These are phyloP conservation scores for Theobroma grandiflorum DNA, from an alignment of 441 rosid species.

Conservation along the genomic window DNA sequence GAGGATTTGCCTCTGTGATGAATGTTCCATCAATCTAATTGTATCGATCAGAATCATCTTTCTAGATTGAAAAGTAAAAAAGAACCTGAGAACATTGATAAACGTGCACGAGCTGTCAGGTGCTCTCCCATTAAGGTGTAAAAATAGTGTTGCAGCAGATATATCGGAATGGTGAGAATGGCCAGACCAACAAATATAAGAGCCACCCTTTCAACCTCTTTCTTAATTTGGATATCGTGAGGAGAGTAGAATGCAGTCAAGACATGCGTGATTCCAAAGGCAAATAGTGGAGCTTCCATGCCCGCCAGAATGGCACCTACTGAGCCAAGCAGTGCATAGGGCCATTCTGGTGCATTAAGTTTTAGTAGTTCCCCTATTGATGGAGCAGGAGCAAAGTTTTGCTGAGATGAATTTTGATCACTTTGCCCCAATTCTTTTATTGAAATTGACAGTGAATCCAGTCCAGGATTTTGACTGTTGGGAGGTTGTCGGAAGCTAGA, in stretches of 20 bases:
- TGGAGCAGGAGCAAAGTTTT: slow-evolving; percentile 24
- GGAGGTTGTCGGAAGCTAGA: slow-evolving; percentile 52
- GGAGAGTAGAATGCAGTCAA: slow-evolving; percentile 72
- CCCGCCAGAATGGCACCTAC: slow-evolving; percentile 78
- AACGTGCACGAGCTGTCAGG: slow-evolving; percentile 78
- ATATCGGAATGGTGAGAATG: slow-evolving; percentile 62
- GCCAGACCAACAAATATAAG: slow-evolving; percentile 59
- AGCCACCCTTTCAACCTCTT: slow-evolving; percentile 51
- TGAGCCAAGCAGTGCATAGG: slow-evolving; percentile 80
- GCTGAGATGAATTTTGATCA: slow-evolving; percentile 29
- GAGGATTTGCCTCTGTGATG: neutral
- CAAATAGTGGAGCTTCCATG: slow-evolving; percentile 73
- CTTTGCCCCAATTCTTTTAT: slow-evolving; percentile 22
- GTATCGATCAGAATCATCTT: neutral
- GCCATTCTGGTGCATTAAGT: slow-evolving; percentile 86
- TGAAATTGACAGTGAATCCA: slow-evolving; percentile 24
- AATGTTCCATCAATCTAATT: slow-evolving; percentile 1
- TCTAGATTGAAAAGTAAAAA: slow-evolving; percentile 19
- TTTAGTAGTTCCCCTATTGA: slow-evolving; percentile 69
- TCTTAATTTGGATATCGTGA: slow-evolving; percentile 46
- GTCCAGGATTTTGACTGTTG: slow-evolving; percentile 35
- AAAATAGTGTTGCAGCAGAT: slow-evolving; percentile 78
- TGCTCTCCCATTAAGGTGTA: slow-evolving; percentile 87
- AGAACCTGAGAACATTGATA: slow-evolving; percentile 75
- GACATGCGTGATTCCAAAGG: slow-evolving; percentile 71